Conservation (phyloP, 2,329 filamentous ascomycete species). For the Polytolypa hystricis region DNA sequence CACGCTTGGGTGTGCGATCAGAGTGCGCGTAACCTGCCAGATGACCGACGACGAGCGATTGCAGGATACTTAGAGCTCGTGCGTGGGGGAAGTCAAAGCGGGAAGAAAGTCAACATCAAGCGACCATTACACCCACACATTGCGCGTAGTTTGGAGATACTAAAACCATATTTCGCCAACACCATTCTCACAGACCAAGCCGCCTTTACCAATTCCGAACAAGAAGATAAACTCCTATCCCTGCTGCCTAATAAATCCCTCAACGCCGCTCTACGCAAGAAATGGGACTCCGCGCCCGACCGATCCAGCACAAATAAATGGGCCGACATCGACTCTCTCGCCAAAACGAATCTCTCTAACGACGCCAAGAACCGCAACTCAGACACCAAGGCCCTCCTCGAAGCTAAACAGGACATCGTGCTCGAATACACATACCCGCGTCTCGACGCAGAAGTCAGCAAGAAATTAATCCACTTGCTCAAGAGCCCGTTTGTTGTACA, state of each 20-base stretch:
- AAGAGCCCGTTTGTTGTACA: slow-evolving; percentile 96
- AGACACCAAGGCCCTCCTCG: slow-evolving; percentile 61
- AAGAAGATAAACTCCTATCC: slow-evolving; percentile 66
- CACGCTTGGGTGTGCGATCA: slow-evolving; percentile 98
- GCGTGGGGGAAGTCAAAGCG: slow-evolving; percentile 73
- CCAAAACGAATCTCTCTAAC: slow-evolving; percentile 53
- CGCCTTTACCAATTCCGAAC: slow-evolving; percentile 62
- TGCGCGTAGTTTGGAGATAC: slow-evolving; percentile 69
- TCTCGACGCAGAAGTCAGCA: slow-evolving; percentile 92
- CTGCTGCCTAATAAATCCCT: slow-evolving; percentile 72
- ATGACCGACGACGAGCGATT: slow-evolving; percentile 72
- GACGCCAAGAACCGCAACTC: slow-evolving; percentile 45
- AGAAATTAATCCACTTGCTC: slow-evolving; percentile 95
- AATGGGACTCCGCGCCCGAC: slow-evolving; percentile 77
- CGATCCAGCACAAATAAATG: slow-evolving; percentile 74
- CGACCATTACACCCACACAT: slow-evolving; percentile 86
- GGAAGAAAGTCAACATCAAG: slow-evolving; percentile 74
- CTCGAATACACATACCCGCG: slow-evolving; percentile 97
- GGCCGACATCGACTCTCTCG: slow-evolving; percentile 82
- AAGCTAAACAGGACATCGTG: slow-evolving; percentile 91
- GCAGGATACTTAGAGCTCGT: slow-evolving; percentile 84
- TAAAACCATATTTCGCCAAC: slow-evolving; percentile 72
- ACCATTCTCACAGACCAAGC: slow-evolving; percentile 78
- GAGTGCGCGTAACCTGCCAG: slow-evolving; percentile 71
- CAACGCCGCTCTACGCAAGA: slow-evolving; percentile 68